phyloP scores from a whole-genome alignment of 805 yeast genomes.

The Starmera dryadoides region DNA sequence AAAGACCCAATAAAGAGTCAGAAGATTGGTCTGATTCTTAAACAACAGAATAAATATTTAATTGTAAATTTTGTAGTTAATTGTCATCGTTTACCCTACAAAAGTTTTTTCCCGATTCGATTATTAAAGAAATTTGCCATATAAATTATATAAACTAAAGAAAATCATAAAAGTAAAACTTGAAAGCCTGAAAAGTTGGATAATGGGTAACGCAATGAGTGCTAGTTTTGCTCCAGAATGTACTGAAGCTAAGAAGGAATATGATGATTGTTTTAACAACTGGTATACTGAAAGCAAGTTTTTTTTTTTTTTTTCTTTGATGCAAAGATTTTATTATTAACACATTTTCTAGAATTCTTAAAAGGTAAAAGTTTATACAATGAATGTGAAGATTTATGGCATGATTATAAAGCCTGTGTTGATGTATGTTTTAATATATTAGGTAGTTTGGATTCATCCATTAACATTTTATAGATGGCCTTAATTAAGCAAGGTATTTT shows the following conservation, averaged over 20 bases:
- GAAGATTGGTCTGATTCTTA: constrained; percentile 63
- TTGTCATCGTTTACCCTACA: too few relatives aligned
- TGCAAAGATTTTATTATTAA: constrained; percentile 1
- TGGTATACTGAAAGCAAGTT: constrained; percentile 90
- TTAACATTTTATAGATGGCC: constrained; percentile 27
- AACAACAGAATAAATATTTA: constrained; percentile 34
- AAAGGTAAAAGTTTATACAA: constrained; percentile 52
- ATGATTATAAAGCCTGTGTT: constrained; percentile 81
- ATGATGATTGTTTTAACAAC: constrained; percentile 87
- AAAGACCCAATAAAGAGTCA: constrained; percentile 16
- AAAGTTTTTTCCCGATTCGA: too few relatives aligned
- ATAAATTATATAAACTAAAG: too few relatives aligned
- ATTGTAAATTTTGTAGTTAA: too few relatives aligned
- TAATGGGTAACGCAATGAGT: constrained; percentile 75
- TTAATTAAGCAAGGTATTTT: constrained; percentile 69
- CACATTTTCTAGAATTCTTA: constrained; percentile 39
- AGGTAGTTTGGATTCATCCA: too few relatives aligned
- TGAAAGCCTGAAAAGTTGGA: too few relatives aligned
- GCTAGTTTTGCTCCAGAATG: constrained; percentile 97
- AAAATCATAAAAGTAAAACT: too few relatives aligned
- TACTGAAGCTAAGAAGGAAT: constrained; percentile 74
- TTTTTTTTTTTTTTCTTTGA: constrained; percentile 13
- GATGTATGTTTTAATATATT: constrained; percentile 43
- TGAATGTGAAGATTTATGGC: constrained; percentile 90
- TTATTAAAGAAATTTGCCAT: too few relatives aligned